phyloP scores from a whole-genome alignment of 257 asterid genomes.

The Paraleonurus japonicus region DNA sequence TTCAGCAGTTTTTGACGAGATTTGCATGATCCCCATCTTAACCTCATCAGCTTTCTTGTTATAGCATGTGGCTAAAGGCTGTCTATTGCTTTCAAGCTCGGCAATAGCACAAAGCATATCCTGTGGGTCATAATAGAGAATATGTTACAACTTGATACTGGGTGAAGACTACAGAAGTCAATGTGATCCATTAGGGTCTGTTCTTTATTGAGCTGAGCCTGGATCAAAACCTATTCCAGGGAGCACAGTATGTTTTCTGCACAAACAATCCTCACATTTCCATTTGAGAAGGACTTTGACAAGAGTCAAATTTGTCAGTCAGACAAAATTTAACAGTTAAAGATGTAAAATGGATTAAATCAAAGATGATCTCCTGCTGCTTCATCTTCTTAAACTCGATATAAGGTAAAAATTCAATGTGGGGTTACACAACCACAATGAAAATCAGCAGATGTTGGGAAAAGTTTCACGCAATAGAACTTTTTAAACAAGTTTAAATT shows the following conservation, averaged over 20 bases:
- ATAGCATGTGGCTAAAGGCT: slow-evolving; percentile 61
- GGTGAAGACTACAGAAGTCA: background rate
- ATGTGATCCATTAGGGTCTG: background rate
- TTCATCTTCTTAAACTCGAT: background rate
- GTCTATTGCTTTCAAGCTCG: slow-evolving; percentile 85
- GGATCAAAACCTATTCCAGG: slow-evolving; percentile 16
- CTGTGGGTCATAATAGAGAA: slow-evolving; percentile 37
- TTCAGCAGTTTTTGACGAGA: slow-evolving; percentile 68
- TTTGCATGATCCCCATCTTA: slow-evolving; percentile 76
- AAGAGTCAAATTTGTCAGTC: background rate
- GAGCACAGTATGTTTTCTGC: background rate
- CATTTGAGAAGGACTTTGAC: background rate
- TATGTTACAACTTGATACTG: slow-evolving; percentile 10
- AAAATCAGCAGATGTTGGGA: background rate
- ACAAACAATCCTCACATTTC: background rate
- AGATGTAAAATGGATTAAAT: background rate
- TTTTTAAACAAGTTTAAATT: background rate
- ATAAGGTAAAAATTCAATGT: slow-evolving; percentile 1
- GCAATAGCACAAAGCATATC: slow-evolving; percentile 95
- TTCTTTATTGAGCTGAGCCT: slow-evolving; percentile 10
- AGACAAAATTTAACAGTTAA: background rate
- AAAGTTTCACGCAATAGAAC: background rate
- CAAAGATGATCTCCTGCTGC: background rate
- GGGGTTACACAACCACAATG: background rate
- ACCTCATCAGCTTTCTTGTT: slow-evolving; percentile 63